Evolutionary conservation across 2,329 filamentous ascomycete species (phyloP).

Genomic region (Fusarium liriodendri): DNA sequence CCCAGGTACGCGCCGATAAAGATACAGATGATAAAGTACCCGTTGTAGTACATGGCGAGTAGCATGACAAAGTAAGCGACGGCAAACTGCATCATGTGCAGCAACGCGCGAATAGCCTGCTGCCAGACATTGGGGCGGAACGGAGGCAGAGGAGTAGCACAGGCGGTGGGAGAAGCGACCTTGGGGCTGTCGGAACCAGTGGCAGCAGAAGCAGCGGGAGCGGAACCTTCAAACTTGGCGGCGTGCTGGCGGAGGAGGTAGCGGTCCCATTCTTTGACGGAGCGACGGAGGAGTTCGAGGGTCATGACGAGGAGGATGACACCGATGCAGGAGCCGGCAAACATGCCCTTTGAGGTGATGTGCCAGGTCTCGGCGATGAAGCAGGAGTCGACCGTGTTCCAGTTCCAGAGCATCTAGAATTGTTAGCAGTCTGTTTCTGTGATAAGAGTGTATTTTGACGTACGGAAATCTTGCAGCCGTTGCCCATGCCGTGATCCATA

Average conservation of each 20-base stretch:
- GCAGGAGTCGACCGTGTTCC: slow-evolving; percentile 76
- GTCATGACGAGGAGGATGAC: slow-evolving; percentile 78
- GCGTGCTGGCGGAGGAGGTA: slow-evolving; percentile 68
- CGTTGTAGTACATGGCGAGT: slow-evolving; percentile 66
- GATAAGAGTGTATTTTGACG: slow-evolving; percentile 3
- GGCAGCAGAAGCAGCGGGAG: slow-evolving; percentile 13
- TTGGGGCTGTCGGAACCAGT: slow-evolving; percentile 39
- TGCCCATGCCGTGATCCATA: slow-evolving; percentile 22
- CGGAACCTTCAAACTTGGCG: slow-evolving; percentile 44
- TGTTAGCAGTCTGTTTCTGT: background rate
- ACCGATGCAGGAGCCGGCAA: slow-evolving; percentile 84
- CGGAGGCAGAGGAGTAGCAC: slow-evolving; percentile 40
- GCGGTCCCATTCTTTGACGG: slow-evolving; percentile 78
- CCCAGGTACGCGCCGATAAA: slow-evolving; percentile 81
- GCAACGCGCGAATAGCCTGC: slow-evolving; percentile 72
- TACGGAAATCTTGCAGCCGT: slow-evolving; percentile 55
- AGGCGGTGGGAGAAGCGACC: slow-evolving; percentile 16
- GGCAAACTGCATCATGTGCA: slow-evolving; percentile 79
- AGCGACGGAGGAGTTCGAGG: slow-evolving; percentile 78
- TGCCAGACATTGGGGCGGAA: slow-evolving; percentile 71
- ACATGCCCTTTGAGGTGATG: slow-evolving; percentile 75
- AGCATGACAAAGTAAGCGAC: slow-evolving; percentile 86
- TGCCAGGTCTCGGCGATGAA: slow-evolving; percentile 79
- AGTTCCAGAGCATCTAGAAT: slow-evolving; percentile 82
- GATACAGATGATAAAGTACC: slow-evolving; percentile 85